Evolutionary conservation across 805 yeast genomes (phyloP).

Genomic region (Candida ortonii): DNA sequence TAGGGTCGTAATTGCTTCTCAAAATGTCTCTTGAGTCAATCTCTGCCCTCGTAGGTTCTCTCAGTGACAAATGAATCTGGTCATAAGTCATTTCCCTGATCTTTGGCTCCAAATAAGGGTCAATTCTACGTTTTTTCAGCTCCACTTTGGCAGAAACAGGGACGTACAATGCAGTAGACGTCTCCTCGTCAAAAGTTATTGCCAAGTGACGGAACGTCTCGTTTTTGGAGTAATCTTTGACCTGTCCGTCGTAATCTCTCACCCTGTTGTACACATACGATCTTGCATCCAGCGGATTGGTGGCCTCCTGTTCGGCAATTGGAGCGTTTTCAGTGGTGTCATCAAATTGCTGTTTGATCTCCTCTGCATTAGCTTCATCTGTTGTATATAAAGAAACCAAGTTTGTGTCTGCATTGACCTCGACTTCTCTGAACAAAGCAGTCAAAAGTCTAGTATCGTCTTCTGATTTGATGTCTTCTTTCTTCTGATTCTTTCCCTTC

Average conservation of each 20-base stretch:
- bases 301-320: slow-evolving; percentile 45
- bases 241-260: slow-evolving; percentile 78
- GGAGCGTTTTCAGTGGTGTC: slow-evolving; percentile 49
- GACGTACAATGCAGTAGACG: slow-evolving; percentile 64
- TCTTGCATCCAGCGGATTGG: slow-evolving; percentile 34
- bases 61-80: slow-evolving; percentile 55
- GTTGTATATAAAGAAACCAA: slow-evolving; percentile 73
- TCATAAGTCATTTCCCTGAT: slow-evolving; percentile 58
- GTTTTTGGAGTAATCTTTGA: slow-evolving; percentile 40
- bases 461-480: slow-evolving; percentile 31
- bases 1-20: slow-evolving; percentile 74
- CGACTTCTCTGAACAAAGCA: slow-evolving; percentile 70
- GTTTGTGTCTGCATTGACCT: slow-evolving; percentile 59
- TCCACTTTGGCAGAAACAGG: slow-evolving; percentile 78
- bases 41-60: slow-evolving; percentile 75
- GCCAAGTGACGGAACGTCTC: slow-evolving; percentile 62
- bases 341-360: slow-evolving; percentile 41
- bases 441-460: slow-evolving; percentile 42
- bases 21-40: slow-evolving; percentile 61
- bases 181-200: slow-evolving; percentile 55
- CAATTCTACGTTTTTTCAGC: slow-evolving; percentile 81
- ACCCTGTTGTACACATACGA: slow-evolving; percentile 57
- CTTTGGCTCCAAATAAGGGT: slow-evolving; percentile 51
- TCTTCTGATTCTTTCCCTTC: slow-evolving; percentile 34
- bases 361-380: slow-evolving; percentile 39